phyloP scores from a whole-genome alignment of 345 rosid species.

The Salix brachista region DNA sequence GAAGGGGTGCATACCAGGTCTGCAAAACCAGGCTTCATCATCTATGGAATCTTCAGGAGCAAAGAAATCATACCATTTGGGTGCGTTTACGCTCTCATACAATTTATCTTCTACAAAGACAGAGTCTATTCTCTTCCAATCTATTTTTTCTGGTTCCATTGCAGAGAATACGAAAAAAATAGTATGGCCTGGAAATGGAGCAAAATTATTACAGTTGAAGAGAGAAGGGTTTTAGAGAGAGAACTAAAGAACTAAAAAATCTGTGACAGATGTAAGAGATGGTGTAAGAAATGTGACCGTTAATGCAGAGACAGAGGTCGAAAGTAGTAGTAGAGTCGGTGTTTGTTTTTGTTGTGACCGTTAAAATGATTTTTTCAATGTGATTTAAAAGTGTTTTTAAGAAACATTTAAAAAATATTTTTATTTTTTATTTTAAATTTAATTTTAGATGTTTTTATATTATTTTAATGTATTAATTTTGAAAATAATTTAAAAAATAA shows the following conservation, averaged over 20 bases:
- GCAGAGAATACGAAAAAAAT: background rate
- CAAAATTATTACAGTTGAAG: background rate
- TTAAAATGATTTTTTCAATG: slow-evolving; percentile 5
- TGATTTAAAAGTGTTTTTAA: too few relatives aligned
- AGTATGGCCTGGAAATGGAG: slow-evolving; percentile 5
- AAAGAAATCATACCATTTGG: slow-evolving; percentile 83
- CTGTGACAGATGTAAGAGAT: background rate
- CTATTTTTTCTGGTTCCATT: slow-evolving; percentile 92
- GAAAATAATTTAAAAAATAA: too few relatives aligned
- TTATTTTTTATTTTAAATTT: too few relatives aligned
- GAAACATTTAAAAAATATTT: too few relatives aligned
- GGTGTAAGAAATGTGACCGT: background rate
- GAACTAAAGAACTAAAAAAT: slow-evolving; percentile 14
- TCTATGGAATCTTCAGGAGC: slow-evolving; percentile 31
- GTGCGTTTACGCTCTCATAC: slow-evolving; percentile 82
- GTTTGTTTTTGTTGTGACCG: slow-evolving; percentile 30
- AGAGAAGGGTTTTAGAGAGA: slow-evolving; percentile 6
- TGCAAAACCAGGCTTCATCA: slow-evolving; percentile 82
- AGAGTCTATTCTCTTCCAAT: slow-evolving; percentile 79
- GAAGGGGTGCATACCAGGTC: slow-evolving; percentile 45
- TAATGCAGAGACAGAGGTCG: slow-evolving; percentile 1
- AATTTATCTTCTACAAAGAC: slow-evolving; percentile 58
- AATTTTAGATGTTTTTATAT: too few relatives aligned
- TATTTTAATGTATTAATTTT: too few relatives aligned
- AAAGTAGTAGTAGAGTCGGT: slow-evolving; percentile 5